Evolutionary conservation across 108 stramenopile genomes (phyloP).

Genomic region (Cylindrotheca closterium): DNA sequence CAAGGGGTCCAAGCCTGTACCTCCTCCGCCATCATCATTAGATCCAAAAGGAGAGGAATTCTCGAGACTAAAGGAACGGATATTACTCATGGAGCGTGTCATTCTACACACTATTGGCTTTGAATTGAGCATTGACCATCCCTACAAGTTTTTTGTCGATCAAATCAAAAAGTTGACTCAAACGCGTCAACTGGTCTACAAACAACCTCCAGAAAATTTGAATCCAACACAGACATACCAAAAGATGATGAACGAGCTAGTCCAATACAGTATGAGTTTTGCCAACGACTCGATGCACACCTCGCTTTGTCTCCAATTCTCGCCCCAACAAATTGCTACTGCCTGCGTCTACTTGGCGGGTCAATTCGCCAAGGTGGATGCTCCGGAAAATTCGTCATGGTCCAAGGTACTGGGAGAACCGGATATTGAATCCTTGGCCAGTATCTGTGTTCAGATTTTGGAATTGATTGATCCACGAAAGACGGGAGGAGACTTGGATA

Average conservation of each 20-base stretch:
- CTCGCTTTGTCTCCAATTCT: conserved; percentile 73
- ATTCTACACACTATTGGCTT: conserved; percentile 89
- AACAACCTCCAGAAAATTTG: conserved; percentile 8
- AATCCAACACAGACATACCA: conserved; percentile 21
- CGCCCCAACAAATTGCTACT: conserved; percentile 62
- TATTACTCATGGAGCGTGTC: conserved; percentile 81
- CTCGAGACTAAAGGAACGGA: conserved; percentile 73
- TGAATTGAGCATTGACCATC: conserved; percentile 82
- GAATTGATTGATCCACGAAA: conserved; percentile 57
- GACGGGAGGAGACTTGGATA: conserved; percentile 36
- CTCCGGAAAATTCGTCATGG: conserved; percentile 42
- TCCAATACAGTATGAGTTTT: conserved; percentile 83
- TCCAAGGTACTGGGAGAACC: conserved; percentile 43
- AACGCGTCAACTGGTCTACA: conserved; percentile 56
- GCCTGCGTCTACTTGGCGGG: conserved; percentile 72
- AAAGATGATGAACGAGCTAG: conserved; percentile 67
- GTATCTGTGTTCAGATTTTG: conserved; percentile 54
- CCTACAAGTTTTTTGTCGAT: conserved; percentile 81
- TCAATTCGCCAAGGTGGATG: conserved; percentile 54
- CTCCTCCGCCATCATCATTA: conserved; percentile 28
- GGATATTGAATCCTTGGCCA: conserved; percentile 33
- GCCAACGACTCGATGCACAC: conserved; percentile 87
- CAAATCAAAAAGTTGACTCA: conserved; percentile 53
- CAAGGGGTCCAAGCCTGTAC: conserved; percentile 4
- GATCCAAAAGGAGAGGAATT: conserved; percentile 80